phyloP scores from a whole-genome alignment of 2,329 filamentous ascomycete species.

The Trichoderma sp. region DNA sequence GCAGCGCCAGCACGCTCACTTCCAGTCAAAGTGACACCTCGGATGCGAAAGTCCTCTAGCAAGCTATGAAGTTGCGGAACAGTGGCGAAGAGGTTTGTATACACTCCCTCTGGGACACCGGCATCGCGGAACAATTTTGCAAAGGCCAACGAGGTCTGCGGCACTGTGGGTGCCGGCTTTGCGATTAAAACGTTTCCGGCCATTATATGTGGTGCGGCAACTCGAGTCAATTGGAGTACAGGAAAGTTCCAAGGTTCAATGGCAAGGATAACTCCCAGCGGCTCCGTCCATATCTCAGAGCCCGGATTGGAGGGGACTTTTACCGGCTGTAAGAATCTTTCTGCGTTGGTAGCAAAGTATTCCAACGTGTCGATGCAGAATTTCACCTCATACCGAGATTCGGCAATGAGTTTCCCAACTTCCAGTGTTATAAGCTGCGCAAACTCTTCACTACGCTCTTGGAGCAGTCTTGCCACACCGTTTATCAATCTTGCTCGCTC shows the following conservation, averaged over 20 bases:
- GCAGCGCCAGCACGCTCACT: constrained; percentile 49
- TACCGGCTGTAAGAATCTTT: not conserved
- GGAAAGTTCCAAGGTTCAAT: constrained; percentile 85
- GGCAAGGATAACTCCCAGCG: not conserved
- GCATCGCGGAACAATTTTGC: constrained; percentile 60
- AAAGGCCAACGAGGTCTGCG: not conserved
- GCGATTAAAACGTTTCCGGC: constrained; percentile 54
- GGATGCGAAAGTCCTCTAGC: constrained; percentile 32
- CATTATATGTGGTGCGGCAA: constrained; percentile 67
- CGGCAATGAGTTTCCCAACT: not conserved
- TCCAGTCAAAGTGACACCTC: constrained; percentile 1
- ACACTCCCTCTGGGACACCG: constrained; percentile 68
- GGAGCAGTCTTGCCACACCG: not conserved
- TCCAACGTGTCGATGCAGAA: not conserved
- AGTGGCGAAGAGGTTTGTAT: constrained; percentile 55
- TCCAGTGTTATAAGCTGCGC: not conserved
- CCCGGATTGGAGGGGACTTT: not conserved
- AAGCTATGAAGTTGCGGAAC: constrained; percentile 20
- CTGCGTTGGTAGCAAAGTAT: not conserved
- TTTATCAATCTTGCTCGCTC: not conserved
- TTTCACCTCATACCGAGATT: not conserved
- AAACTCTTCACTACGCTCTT: not conserved
- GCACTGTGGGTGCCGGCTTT: not conserved
- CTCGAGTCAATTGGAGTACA: constrained; percentile 72
- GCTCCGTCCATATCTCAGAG: not conserved